These are phyloP conservation scores for Trichoderma atrobrunneum DNA, from an alignment of 2,329 filamentous ascomycete species.

Conservation along the genomic window DNA sequence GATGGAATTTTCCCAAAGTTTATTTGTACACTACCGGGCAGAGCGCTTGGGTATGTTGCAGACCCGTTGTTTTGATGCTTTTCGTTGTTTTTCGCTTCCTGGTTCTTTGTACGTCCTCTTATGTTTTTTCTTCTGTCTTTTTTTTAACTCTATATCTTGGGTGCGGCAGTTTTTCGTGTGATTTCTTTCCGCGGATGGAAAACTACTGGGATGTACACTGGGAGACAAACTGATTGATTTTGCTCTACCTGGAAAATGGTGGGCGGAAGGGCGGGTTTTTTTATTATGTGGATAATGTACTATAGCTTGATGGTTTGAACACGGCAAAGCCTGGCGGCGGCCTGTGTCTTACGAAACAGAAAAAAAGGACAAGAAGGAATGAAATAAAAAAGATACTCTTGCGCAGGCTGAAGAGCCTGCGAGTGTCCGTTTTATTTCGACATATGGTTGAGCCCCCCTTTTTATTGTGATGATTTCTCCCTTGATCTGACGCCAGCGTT, in stretches of 20 bases:
- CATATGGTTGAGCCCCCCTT: not conserved
- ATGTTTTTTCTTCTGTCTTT: not conserved
- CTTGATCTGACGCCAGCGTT: not conserved
- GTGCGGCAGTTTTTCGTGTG: conserved; percentile 6
- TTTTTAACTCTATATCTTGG: not conserved
- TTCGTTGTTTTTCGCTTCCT: not conserved
- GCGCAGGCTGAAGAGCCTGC: conserved; percentile 6
- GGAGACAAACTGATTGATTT: conserved; percentile 1
- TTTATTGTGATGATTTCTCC: not conserved
- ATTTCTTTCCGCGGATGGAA: conserved; percentile 3
- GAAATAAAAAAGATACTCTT: conserved; percentile 11
- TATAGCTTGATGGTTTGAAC: conserved; percentile 20
- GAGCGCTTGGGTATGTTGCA: conserved; percentile 21
- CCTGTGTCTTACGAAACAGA: conserved; percentile 14
- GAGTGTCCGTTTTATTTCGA: conserved; percentile 1
- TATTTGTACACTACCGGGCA: conserved; percentile 20
- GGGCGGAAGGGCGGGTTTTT: conserved; percentile 7
- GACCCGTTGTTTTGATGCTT: conserved; percentile 5
- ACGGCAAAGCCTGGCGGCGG: conserved; percentile 16
- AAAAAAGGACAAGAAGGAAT: conserved; percentile 11
- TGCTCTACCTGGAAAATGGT: conserved; percentile 22
- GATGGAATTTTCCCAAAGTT: not conserved
- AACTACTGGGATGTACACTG: conserved; percentile 10
- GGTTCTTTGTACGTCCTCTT: conserved; percentile 5
- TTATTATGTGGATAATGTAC: conserved; percentile 21